Base-by-base conservation (phyloP, 352 stramenopile species). In the Phytophthora agathidicida region DNA sequence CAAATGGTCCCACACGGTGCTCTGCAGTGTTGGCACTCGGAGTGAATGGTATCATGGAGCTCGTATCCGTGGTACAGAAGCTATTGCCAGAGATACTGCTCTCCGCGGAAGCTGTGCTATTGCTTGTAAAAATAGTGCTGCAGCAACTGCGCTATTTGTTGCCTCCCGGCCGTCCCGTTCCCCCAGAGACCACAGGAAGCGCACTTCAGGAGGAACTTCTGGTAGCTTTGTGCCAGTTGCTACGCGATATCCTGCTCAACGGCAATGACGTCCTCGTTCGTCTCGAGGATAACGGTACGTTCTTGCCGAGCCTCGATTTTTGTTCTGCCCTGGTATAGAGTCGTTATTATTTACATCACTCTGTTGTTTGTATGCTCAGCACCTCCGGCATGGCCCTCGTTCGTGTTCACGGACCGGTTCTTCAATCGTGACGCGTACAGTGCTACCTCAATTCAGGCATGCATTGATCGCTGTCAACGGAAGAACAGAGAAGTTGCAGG, bases 131-230 rank as follows among this genome's bases (percentile, higher is more conserved):
- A 63, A 91, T 77, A 8, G 44, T 91, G 9, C 38, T 96, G 7
- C 84, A 93, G 42, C 86, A 93, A 24, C 42, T 96, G 24, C 79
- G 83, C 9, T 89, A 92, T 46, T 33, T 96, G 14, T 27, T 96
- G n/a, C 82, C 81, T 32, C 80, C 84, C 8, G 71, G 70, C 32
- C 65, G 45, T 2, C 75, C 71, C 23, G 62, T 91, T 2, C 71
- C 75, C 0, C 17, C 42, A 23, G 65, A 81, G 16, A 67, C 60
- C 7, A 61, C 79, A 32, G 58, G 57, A 17, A 89, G 66, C 19
- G 52, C 64, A 3, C 51, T 91, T 5, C 71, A 91, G 37, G 84
- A 94, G 73, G 79, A 91, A n/a, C 53, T 94, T 14, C 47, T 91
- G 1, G 51, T 82, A 22, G 64, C 83, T 13, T 44, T 94, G 9